Evolutionary conservation across 2,329 filamentous ascomycete genomes (phyloP).

Genomic region (Achaetomium macrosporum): DNA sequence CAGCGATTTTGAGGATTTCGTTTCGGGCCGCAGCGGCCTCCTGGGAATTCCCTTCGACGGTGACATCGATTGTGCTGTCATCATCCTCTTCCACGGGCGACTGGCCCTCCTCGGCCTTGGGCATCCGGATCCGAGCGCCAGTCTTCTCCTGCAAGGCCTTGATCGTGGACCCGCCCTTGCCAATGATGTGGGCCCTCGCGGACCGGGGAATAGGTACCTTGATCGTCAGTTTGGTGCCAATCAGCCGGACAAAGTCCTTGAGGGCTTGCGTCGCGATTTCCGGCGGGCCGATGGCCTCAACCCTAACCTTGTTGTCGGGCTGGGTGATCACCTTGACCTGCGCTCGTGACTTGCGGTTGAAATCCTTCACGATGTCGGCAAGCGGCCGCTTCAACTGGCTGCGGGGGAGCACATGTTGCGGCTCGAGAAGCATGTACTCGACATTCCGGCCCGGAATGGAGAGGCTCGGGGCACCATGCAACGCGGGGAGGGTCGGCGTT

Average conservation of each 20-base stretch:
- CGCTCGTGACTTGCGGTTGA: constrained; percentile 87
- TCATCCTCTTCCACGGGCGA: constrained; percentile 61
- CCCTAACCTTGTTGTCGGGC: constrained; percentile 67
- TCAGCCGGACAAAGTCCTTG: constrained; percentile 80
- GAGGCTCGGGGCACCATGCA: constrained; percentile 49
- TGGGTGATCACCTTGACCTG: constrained; percentile 71
- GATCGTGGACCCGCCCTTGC: constrained; percentile 82
- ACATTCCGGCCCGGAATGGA: constrained; percentile 76
- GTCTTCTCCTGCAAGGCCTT: constrained; percentile 85
- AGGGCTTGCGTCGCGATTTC: constrained; percentile 82
- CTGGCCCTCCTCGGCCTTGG: constrained; percentile 64
- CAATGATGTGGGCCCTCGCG: constrained; percentile 84
- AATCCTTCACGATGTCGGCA: constrained; percentile 78
- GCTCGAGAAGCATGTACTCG: constrained; percentile 68
- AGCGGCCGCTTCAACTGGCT: constrained; percentile 78
- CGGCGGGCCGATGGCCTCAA: constrained; percentile 78
- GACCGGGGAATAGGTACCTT: constrained; percentile 78
- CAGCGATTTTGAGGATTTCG: constrained; percentile 80
- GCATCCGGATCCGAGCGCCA: constrained; percentile 84
- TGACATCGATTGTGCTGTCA: constrained; percentile 73
- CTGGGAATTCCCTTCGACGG: constrained; percentile 85
- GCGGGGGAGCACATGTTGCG: constrained; percentile 69
- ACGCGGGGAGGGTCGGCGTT: constrained; percentile 37
- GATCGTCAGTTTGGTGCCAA: constrained; percentile 78
- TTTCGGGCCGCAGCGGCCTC: constrained; percentile 78